Base-by-base conservation (phyloP, 202 grass and related monocot species). In the Cymbopogon flexuosus region DNA sequence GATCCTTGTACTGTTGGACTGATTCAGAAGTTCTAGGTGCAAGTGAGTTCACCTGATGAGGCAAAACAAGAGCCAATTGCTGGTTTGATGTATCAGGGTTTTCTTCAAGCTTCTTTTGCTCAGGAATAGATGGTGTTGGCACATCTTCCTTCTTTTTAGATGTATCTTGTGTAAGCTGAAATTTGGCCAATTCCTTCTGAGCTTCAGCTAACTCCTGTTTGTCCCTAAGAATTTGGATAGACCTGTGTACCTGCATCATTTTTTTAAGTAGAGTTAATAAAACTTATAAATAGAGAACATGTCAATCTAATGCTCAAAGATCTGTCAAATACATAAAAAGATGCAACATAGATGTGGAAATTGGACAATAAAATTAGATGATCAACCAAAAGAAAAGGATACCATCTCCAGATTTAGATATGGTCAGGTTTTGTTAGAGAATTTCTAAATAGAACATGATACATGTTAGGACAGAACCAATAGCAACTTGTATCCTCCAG, bases 151-250 rank as follows among this genome's bases (percentile, higher is more conserved):
- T 89, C 75, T 88, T 88, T 77, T 80, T 43, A 75, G 92, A 88
- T 73, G 88, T 77, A 46, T 99, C 92, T 19, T 90, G 92, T 36
- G 80, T 70, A 27, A 86, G 63, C 85, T 99, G 96, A 78, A 99
- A 91, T 82, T 96, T 96, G 13, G 89, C 92, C 67, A 99, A 84
- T 84, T 99, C 96, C 73, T 93, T 93, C 82, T 99, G 92, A 86
- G 90, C 2, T 71, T 96, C 92, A 67, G 85, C 85, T 31, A 99
- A 90, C 43, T 99, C 96, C 79, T 99, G 96, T 76, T 93, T 99
- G 83, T 99, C 92, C 77, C 96, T 87, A 65, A 99, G 82, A 77
- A 99, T 91, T 81, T 99, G 96, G 68, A 91, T 84, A 72, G 92
- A 92, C 72, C 96, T 99, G 77, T 96, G 96, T n/a, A 99, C 92